Evolutionary conservation across 179 eudicot species (phyloP), one percentile per base, ranked within the genome.

Genomic region (Camellia oleifera): DNA sequence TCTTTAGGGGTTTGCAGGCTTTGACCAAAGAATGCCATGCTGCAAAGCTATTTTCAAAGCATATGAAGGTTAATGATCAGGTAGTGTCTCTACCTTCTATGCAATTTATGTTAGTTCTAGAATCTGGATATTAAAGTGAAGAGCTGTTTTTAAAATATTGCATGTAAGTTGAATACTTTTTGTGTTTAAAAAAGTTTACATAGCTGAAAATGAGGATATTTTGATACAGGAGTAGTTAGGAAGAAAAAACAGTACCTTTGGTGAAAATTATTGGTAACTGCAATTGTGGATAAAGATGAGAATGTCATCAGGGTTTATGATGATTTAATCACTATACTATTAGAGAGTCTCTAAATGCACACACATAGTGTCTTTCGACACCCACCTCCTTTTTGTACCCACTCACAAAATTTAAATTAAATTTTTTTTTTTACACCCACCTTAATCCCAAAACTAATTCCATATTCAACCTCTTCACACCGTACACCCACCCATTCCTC

Each of bases 11-110:
- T 78, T 81, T 96, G 82, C 86, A 91, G 79, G 83, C 88, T 73
- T 87, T 96, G 82, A 90, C 96, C 32, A 87, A 83, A 81, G 97
- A 96, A 78, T 96, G 99, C 86, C 93, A 65, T 69, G 94, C 97
- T 84, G 92, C 88, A 56, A 96, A 96, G 88, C 91, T 96, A 60
- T 96, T 96, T 87, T 90, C 99, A 56, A 96, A 96, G 90, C 98
- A 96, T 82, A 90, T 96, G 82, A 96, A 96, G 89, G 79, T 96
- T 48, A 94, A 94, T 82, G 98, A 94, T n/a, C 99, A 96, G 98
- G 99, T 96, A 81, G 58, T 72, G 74, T 75, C 78, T 66, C 65
- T 62, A 40, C 32, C 75, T 74, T 80, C 60, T 61, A 42, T 52
- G 61, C 74, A 40, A 48, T 46, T 74, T 67, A 40, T 75, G 76